phyloP scores from a whole-genome alignment of 495 filamentous ascomycete species.

The Thozetella sp. region DNA sequence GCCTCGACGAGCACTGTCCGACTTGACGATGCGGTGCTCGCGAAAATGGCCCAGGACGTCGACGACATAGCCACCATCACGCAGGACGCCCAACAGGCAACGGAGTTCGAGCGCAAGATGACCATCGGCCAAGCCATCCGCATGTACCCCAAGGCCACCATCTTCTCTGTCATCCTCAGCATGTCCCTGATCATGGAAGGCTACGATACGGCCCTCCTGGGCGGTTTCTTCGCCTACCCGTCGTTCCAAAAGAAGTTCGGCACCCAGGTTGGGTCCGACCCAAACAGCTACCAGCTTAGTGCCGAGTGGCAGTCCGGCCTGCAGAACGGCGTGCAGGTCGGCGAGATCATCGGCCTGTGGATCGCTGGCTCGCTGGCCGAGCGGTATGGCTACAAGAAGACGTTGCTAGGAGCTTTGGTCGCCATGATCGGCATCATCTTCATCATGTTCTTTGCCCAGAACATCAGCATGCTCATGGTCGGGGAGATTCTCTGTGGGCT shows the following conservation, averaged over 20 bases:
- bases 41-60: not conserved
- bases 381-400: conserved; percentile 71
- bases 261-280: conserved; percentile 32
- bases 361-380: conserved; percentile 79
- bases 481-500: conserved; percentile 59
- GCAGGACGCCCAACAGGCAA: conserved; percentile 3
- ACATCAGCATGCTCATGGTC: conserved; percentile 66
- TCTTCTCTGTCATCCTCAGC: conserved; percentile 4
- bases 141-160: conserved; percentile 1
- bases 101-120: conserved; percentile 3
- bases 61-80: not conserved
- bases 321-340: conserved; percentile 58
- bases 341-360: conserved; percentile 75
- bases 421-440: conserved; percentile 71
- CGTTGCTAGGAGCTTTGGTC: conserved; percentile 69
- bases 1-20: too few species aligned
- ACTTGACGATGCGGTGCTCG: not conserved
- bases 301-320: conserved; percentile 79
- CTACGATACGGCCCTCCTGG: conserved; percentile 61
- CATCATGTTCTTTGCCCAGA: conserved; percentile 78
- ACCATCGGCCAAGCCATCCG: conserved; percentile 4
- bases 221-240: conserved; percentile 58
- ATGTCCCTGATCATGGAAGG: conserved; percentile 25
- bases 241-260: conserved; percentile 75
- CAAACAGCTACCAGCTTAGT: conserved; percentile 67